phyloP scores from a whole-genome alignment of 768 basidiomycete genomes.

The Trametes gibbosa region DNA sequence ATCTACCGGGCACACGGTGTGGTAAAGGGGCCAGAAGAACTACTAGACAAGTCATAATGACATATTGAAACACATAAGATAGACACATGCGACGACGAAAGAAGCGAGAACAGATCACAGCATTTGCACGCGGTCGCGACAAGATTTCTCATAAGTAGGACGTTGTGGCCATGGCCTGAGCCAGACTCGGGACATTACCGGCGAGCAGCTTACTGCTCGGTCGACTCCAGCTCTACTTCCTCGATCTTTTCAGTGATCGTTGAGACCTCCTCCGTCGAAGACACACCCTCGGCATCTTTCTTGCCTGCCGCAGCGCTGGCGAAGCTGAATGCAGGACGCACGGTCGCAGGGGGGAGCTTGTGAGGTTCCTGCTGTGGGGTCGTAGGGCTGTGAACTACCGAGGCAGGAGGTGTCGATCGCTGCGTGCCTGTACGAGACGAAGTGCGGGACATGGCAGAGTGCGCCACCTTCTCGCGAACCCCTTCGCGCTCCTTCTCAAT shows the following conservation, averaged over 20 bases:
- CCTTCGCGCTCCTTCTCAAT: slow-evolving; percentile 62
- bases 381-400: slow-evolving; percentile 32
- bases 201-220: slow-evolving; percentile 6
- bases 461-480: slow-evolving; percentile 34
- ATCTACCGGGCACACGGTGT: not conserved
- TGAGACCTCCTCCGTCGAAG: slow-evolving; percentile 22
- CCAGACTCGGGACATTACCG: not conserved
- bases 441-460: slow-evolving; percentile 44
- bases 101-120: slow-evolving; percentile 18
- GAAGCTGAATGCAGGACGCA: slow-evolving; percentile 78
- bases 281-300: slow-evolving; percentile 34
- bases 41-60: slow-evolving; percentile 12
- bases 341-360: slow-evolving; percentile 39
- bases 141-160: not conserved
- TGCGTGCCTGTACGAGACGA: slow-evolving; percentile 34
- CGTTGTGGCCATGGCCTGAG: too few species aligned
- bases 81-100: slow-evolving; percentile 15
- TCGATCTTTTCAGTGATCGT: slow-evolving; percentile 33
- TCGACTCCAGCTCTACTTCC: slow-evolving; percentile 31
- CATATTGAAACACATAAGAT: slow-evolving; percentile 24
- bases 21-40: not conserved
- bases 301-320: slow-evolving; percentile 66
- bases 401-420: slow-evolving; percentile 29
- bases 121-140: slow-evolving; percentile 9
- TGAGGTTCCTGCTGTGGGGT: slow-evolving; percentile 19